Evolutionary conservation across 176 grass and related monocot species (phyloP), one percentile per base, ranked within the genome.

Genomic region (Oryza rufipogon): DNA sequence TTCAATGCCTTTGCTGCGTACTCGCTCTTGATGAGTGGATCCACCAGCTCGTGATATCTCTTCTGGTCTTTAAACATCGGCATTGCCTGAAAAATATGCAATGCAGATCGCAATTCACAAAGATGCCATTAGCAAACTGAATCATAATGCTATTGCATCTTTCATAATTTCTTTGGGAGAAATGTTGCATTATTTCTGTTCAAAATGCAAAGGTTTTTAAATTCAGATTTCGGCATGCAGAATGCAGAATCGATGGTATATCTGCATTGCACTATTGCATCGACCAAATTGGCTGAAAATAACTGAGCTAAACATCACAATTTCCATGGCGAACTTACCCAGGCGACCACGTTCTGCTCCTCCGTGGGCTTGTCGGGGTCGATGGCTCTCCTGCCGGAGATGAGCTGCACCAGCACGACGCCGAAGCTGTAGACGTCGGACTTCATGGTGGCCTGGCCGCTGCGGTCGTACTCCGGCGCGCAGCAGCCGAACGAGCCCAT

Each of bases 361-460:
- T 87, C 36, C 19, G 64, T 87, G 12, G 92, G 89, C 84, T 86
- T 92, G 58, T 70, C 80, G 52, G 87, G 87, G 85, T 98, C 96
- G 39, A 95, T 81, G 66, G 86, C 83, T 77, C 91, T 93, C 78
- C 87, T 91, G 15, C 96, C 96, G 11, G 93, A 88, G 88, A 98
- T 98, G 74, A 98, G 83, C 87, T 98, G 92, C 42, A 98, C 82
- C 39, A 98, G 89, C 71, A 97, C 92, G 5, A 98, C 95, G 12
- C 95, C 95, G 64, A 95, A 98, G 90, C 92, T 91, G 89, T 95
- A 98, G 10, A 90, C 86, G 76, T 98, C 95, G 25, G 96, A 98
- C 87, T 98, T 98, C 74, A 92, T 85, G 28, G 89, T 98, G 23
- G 78, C 77, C 64, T 95, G 93, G 3, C 96, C 96, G 5, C 83